Base-by-base conservation (phyloP, 345 rosid genomes). In the Eucalyptus coolabah region DNA sequence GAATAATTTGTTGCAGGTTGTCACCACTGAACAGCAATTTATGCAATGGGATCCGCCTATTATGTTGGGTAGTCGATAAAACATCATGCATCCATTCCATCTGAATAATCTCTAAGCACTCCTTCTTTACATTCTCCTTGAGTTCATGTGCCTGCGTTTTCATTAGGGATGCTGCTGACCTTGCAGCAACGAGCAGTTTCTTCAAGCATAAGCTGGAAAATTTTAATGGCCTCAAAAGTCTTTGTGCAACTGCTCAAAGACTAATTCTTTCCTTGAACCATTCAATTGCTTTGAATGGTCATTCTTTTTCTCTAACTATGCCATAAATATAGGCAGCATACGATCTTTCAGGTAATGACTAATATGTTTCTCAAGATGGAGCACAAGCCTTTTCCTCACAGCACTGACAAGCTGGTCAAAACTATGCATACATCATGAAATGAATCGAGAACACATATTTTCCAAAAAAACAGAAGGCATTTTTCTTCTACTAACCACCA, bases 401-500 rank as follows among this genome's bases (percentile, higher is more conserved):
- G 94, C 93, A 89, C 91, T 93, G 91, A 93, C 93, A 87, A 97
- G 96, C 94, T 97, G 98, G 86, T 97, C 99, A 88, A 95, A 96
- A 89, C 99, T 98, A 95, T 91, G 93, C 98, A 97, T 86, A 94
- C 94, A 95, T 96, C 99, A 89, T 96, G 95, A 92, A 97, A 94
- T 91, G 96, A 94, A 92, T 96, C 95, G 88, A 96, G 88, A 89
- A 97, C 90, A 90, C 94, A 95, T 89, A 96, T 89, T 93, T 97
- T 96, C 99, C 98, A 97, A 91, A 97, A 94, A 91, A 97, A 53
- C 10, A 97, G 91, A 95, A 96, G 80, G 95, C 93, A 86, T 95
- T 96, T 91, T 80, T 92, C 92, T 91, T 91, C 90, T 92, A 92
- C 49, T 94, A 89, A 88, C 93, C 91, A 54, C 94, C 93, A 89